phyloP scores from a whole-genome alignment of 208 protist genomes.

The Angomonas desouzai region DNA sequence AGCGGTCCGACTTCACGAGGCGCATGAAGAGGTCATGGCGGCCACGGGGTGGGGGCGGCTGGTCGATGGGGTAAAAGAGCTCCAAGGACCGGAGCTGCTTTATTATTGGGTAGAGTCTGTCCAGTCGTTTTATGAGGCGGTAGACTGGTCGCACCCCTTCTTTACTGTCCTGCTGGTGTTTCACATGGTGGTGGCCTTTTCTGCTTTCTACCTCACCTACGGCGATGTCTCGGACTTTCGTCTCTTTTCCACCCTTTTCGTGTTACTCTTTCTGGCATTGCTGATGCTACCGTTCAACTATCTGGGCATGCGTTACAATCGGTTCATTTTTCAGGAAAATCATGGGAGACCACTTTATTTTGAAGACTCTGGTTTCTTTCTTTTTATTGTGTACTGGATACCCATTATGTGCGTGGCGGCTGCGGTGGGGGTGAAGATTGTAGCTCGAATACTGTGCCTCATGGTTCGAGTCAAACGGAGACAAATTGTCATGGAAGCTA shows the following conservation, averaged over 20 bases:
- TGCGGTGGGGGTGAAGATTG: conserved; percentile 27
- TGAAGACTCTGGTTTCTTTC: conserved; percentile 57
- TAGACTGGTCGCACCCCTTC: conserved; percentile 77
- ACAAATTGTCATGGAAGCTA: conserved; percentile 9
- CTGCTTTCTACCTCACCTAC: conserved; percentile 20
- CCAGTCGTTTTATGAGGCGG: conserved; percentile 28
- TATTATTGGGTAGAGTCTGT: conserved; percentile 14
- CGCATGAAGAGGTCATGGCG: conserved; percentile 28
- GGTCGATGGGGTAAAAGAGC: too few species aligned
- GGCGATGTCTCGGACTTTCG: conserved; percentile 35
- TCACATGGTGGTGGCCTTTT: conserved; percentile 34
- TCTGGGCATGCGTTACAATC: conserved; percentile 24
- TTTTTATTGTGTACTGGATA: conserved; percentile 48
- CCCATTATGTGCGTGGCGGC: conserved; percentile 49
- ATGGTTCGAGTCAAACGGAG: conserved; percentile 17
- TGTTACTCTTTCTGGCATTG: conserved; percentile 33
- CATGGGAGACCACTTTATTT: conserved; percentile 54
- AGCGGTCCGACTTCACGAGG: too few species aligned
- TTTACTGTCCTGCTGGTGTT: conserved; percentile 56
- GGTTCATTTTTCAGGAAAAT: conserved; percentile 27
- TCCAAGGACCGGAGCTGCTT: neutral
- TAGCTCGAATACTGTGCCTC: neutral
- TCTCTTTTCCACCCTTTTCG: conserved; percentile 26
- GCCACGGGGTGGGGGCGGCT: conserved; percentile 15
- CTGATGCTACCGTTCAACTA: conserved; percentile 33